Base-by-base conservation (phyloP, 805 yeast species). In the Ogataea nonfermentans region DNA sequence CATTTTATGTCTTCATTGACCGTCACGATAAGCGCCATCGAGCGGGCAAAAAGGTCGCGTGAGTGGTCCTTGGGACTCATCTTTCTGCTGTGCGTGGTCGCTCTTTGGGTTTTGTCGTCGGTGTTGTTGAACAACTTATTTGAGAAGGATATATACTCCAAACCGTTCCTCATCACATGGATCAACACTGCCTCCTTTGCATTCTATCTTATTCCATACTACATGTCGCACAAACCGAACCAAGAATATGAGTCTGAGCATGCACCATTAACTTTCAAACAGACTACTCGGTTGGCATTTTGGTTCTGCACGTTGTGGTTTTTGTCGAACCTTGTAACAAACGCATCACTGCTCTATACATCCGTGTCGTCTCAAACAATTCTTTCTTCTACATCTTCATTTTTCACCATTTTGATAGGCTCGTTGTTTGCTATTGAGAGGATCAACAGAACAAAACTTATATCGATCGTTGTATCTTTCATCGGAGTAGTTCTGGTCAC, bases 281-380 rank as follows among this genome's bases (percentile, higher is more conserved):
- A 89, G 45, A 93, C 98, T 0, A 73, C 87, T 9, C 65, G 65
- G 41, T 63, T 93, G 30, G 81, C 96, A 46, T 71, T 82, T 10
- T 86, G 88, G 64, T 93, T 93, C 60, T 83, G 95, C 47, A 63
- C 84, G 3, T 67, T 93, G 29, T 93, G 99, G 99, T 93, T 87
- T 57, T 45, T 80, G 12, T 95, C 98, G 3, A 93, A 93, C 61
- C 71, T 90, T 48, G 82, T 86, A 40, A 88, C 93, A 23, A 93
- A 93, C 62, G 87, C 95, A 0, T 81, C 95, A 14, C 68, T 93
- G 37, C 74, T 84, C 16, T 93, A 83, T 61, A 93, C 99, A 0
- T 81, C 90, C 9, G 99, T 93, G 14, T 95, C 95, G 2, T 83
- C 93, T 10, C 97, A 95, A 55, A 93, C 98, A 3, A 91, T 93